A percentile compares a stretch with the other conserved stretches of the same genome.
Conservation (phyloP, 106 monocot genomes). For the Triglochin maritima region DNA sequence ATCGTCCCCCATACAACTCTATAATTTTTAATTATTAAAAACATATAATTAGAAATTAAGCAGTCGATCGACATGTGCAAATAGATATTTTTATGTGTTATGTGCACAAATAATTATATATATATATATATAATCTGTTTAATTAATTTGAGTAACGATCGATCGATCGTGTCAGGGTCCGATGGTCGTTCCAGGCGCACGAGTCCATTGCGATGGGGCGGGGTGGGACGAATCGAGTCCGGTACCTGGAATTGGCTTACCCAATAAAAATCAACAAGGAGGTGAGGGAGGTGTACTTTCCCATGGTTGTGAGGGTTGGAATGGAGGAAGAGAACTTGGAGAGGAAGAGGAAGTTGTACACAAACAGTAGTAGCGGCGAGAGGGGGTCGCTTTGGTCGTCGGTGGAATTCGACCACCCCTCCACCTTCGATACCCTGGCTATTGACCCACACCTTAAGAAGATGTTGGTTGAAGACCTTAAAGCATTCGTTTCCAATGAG, state of each 20-base stretch:
- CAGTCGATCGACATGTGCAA: too few species aligned
- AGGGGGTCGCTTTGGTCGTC: constrained; percentile 28
- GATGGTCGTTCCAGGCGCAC: constrained; percentile 5
- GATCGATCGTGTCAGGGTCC: constrained; percentile 3
- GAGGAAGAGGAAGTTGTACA: constrained; percentile 25
- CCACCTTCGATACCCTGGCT: constrained; percentile 52
- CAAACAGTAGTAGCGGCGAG: constrained; percentile 29
- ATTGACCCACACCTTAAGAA: constrained; percentile 24
- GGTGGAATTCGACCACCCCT: constrained; percentile 41
- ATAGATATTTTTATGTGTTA: too few species aligned
- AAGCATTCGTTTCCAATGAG: constrained; percentile 10
- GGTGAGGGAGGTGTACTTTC: constrained; percentile 9
- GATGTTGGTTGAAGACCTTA: constrained; percentile 29
- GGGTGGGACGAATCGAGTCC: constrained; percentile 2
- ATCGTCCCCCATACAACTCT: not conserved
- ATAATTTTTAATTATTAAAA: not conserved
- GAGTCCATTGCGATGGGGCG: constrained; percentile 6
- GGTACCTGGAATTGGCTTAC: constrained; percentile 11
- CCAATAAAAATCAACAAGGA: not conserved
- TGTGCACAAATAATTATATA: too few species aligned
- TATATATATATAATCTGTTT: too few species aligned
- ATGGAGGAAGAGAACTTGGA: not conserved
- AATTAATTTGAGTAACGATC: too few species aligned
- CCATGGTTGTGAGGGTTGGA: not conserved
- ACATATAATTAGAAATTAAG: too few species aligned